A percentile compares a stretch with the other conserved stretches of the same genome.
These are phyloP conservation scores for Crithidia brevicula DNA, from an alignment of 208 protist genomes.

Conservation along the genomic window DNA sequence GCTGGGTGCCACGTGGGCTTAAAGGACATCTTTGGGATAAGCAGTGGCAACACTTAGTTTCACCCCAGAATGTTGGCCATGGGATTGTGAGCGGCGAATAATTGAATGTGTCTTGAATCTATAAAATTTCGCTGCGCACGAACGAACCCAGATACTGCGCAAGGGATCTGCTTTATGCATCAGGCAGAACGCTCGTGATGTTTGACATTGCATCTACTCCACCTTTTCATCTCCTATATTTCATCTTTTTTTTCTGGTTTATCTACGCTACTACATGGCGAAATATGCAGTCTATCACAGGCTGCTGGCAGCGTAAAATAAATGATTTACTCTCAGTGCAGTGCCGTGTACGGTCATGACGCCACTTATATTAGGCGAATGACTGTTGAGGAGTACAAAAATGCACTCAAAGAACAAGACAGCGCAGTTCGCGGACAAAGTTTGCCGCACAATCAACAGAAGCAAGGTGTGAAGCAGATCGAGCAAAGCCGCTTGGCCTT, in stretches of 20 bases:
- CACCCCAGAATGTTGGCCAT: no score
- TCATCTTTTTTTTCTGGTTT: not conserved
- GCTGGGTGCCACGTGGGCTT: no score
- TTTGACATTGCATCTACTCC: no score
- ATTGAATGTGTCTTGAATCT: no score
- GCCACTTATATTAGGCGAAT: conserved; percentile 71
- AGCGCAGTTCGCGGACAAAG: conserved; percentile 14
- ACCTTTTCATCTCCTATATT: not conserved
- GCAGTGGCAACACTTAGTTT: no score
- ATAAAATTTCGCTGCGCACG: no score
- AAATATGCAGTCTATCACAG: not conserved
- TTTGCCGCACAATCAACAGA: not conserved
- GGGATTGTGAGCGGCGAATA: no score
- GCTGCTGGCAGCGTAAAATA: not conserved
- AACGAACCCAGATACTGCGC: no score
- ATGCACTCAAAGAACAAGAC: conserved; percentile 59
- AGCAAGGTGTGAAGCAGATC: conserved; percentile 14
- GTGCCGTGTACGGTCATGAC: conserved; percentile 79
- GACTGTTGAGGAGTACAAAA: conserved; percentile 63
- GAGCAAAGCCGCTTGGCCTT: conserved; percentile 52
- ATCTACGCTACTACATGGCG: no score
- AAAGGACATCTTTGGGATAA: no score
- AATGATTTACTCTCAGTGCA: conserved; percentile 59
- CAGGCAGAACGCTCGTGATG: no score
- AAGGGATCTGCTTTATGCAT: no score